Conservation (phyloP, 441 rosid species). For the Euphorbia schlechtendalii region DNA sequence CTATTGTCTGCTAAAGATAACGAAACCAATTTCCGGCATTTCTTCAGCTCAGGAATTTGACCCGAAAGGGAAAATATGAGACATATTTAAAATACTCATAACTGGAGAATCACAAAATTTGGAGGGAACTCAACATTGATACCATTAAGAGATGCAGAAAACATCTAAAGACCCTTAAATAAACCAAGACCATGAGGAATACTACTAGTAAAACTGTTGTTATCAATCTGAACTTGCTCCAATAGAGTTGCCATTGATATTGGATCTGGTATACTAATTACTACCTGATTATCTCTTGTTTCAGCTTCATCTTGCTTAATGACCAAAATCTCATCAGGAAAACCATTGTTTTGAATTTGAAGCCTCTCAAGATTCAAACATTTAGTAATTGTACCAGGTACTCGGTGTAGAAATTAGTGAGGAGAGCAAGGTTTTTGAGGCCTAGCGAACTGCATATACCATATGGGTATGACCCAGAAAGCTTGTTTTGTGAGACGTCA, state of each 20-base stretch:
- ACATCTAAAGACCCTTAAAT: constrained; percentile 51
- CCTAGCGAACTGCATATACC: constrained; percentile 54
- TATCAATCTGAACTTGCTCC: constrained; percentile 65
- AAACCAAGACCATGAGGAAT: constrained; percentile 48
- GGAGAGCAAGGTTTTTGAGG: constrained; percentile 47
- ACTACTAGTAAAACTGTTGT: constrained; percentile 62
- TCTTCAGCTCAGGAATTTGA: constrained; percentile 46
- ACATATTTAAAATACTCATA: constrained; percentile 42
- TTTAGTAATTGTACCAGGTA: constrained; percentile 52
- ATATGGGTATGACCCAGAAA: constrained; percentile 57
- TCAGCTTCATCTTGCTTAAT: constrained; percentile 38
- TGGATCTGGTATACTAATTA: constrained; percentile 46
- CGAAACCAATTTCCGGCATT: constrained; percentile 50
- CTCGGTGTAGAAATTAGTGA: constrained; percentile 55
- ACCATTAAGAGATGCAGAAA: constrained; percentile 59
- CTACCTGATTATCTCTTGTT: too few species aligned
- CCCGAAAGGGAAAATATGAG: constrained; percentile 57
- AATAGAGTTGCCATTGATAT: constrained; percentile 50
- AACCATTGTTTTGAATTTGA: constrained; percentile 62
- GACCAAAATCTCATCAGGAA: constrained; percentile 76
- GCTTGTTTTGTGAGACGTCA: constrained; percentile 52
- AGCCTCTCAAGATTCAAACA: constrained; percentile 49
- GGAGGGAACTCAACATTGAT: constrained; percentile 54
- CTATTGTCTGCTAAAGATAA: constrained; percentile 52
- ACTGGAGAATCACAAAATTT: constrained; percentile 51